Conservation (phyloP, 2,329 filamentous ascomycete genomes). For the Ceratocystiopsis sp. region DNA sequence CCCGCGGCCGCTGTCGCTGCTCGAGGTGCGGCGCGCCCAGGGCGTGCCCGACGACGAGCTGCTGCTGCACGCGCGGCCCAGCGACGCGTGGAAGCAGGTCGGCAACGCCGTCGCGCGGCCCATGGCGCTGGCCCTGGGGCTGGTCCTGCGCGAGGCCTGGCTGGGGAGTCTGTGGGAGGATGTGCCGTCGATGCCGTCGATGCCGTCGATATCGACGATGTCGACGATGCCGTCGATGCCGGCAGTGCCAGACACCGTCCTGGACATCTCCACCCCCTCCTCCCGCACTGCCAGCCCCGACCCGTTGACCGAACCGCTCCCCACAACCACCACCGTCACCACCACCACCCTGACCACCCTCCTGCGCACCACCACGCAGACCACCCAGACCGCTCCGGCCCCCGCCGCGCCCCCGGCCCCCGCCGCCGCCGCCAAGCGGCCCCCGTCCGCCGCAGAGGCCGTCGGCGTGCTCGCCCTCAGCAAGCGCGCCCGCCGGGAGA, state of each 20-base stretch:
- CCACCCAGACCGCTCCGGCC: too few relatives aligned
- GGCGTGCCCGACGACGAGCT: slow-evolving; percentile 55
- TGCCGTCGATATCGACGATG: background rate
- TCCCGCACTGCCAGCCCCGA: too few relatives aligned
- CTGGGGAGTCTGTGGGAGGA: slow-evolving; percentile 19
- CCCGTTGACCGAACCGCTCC: too few relatives aligned
- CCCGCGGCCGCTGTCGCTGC: slow-evolving; percentile 40
- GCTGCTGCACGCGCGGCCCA: slow-evolving; percentile 34
- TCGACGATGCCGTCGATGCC: background rate
- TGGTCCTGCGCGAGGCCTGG: slow-evolving; percentile 44
- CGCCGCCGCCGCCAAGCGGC: too few relatives aligned
- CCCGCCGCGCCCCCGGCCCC: too few relatives aligned
- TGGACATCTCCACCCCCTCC: background rate
- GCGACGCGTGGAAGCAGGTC: slow-evolving; percentile 45
- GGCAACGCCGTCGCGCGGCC: slow-evolving; percentile 63
- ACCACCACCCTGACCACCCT: too few relatives aligned
- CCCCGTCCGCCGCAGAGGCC: too few relatives aligned
- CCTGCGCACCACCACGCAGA: too few relatives aligned
- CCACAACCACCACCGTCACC: too few relatives aligned
- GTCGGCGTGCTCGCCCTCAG: too few relatives aligned
- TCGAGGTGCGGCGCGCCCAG: slow-evolving; percentile 53
- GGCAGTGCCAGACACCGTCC: background rate
- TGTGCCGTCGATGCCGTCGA: background rate
- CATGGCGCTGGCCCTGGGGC: slow-evolving; percentile 48
- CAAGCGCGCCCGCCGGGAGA: too few relatives aligned